Conservation (phyloP, 2,329 filamentous ascomycete species). For the Biscogniauxia mediterranea region DNA sequence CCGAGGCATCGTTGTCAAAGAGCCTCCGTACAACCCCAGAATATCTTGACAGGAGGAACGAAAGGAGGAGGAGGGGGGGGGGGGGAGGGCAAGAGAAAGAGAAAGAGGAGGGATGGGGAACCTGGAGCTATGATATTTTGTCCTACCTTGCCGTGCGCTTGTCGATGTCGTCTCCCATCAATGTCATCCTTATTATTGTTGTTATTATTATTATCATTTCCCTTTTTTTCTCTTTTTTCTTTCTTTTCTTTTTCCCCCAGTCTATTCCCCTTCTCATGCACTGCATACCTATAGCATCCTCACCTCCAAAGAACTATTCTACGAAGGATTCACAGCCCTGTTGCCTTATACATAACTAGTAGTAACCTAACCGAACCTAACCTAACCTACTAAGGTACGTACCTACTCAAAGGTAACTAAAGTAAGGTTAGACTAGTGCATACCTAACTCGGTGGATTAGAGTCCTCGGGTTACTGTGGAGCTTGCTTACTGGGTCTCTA, state of each 20-base stretch:
- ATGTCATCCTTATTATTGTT: not conserved
- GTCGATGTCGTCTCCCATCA: not conserved
- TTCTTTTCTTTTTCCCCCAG: no score
- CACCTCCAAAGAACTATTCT: not conserved
- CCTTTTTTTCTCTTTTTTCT: no score
- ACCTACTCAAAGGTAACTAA: slow-evolving; percentile 12
- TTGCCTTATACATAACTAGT: not conserved
- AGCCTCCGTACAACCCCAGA: slow-evolving; percentile 31
- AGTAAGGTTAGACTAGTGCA: slow-evolving; percentile 8
- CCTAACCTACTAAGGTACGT: not conserved
- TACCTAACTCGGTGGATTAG: no score
- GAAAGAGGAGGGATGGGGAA: not conserved
- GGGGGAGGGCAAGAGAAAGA: no score
- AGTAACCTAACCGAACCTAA: no score
- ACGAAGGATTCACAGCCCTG: not conserved
- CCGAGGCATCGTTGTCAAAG: slow-evolving; percentile 23
- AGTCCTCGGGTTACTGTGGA: slow-evolving; percentile 24
- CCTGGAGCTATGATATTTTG: not conserved
- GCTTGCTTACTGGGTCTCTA: slow-evolving; percentile 18
- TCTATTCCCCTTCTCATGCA: no score
- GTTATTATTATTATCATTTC: no score
- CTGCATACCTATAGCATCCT: no score
- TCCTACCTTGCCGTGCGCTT: not conserved
- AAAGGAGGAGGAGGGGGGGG: no score
- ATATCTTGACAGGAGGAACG: not conserved